Conservation (phyloP, 306 rosid species). For the Castanea mollissima region DNA sequence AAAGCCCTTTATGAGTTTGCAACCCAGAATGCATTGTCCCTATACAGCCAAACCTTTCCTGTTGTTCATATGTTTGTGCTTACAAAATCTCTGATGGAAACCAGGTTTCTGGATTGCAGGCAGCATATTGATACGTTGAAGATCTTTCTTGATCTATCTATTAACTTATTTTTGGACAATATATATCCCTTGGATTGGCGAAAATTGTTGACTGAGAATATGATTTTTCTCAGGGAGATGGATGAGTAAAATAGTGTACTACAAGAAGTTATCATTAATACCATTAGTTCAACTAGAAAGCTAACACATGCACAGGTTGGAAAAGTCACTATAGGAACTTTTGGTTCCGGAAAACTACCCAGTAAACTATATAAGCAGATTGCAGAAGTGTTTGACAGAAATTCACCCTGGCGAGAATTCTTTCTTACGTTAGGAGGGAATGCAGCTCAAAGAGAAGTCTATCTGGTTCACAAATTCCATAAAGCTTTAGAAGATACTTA, state of each 20-base stretch:
- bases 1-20: conserved; percentile 31
- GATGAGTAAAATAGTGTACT: conserved; percentile 26
- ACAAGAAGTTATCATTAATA: conserved; percentile 28
- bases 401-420: conserved; percentile 44
- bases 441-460: not conserved
- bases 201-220: conserved; percentile 25
- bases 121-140: conserved; percentile 17
- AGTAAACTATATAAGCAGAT: conserved; percentile 15
- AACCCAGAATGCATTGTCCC: conserved; percentile 2
- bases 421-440: conserved; percentile 16
- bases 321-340: conserved; percentile 36
- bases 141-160: conserved; percentile 21
- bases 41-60: conserved; percentile 24
- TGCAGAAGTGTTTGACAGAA: conserved; percentile 3
- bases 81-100: conserved; percentile 38
- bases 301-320: conserved; percentile 49
- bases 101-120: conserved; percentile 21
- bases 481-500: conserved; percentile 41
- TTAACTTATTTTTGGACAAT: conserved; percentile 5
- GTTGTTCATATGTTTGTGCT: conserved; percentile 44
- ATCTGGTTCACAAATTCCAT: conserved; percentile 14
- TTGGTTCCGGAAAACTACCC: conserved; percentile 34
- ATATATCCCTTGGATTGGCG: conserved; percentile 44
- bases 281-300: not conserved
- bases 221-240: conserved; percentile 41